These are phyloP conservation scores for Sherardia arvensis DNA, from an alignment of 257 asterid genomes.

Conservation along the genomic window DNA sequence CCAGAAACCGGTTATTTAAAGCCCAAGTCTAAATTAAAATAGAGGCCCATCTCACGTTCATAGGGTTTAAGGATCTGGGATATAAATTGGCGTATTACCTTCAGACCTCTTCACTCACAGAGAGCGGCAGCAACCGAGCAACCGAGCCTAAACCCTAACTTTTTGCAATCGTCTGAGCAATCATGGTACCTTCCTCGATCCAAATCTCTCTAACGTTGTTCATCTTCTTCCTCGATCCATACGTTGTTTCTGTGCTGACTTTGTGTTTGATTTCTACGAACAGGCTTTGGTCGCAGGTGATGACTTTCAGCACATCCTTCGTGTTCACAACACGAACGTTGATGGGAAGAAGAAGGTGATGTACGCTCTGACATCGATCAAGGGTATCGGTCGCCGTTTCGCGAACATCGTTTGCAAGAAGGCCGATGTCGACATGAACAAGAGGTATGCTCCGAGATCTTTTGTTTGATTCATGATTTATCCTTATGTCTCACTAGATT, in stretches of 20 bases:
- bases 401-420: slow-evolving; percentile 85
- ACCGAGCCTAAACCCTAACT: background rate
- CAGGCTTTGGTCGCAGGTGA: slow-evolving; percentile 81
- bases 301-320: slow-evolving; percentile 93
- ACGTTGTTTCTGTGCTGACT: background rate
- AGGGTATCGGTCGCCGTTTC: slow-evolving; percentile 97
- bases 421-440: slow-evolving; percentile 92
- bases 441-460: no score
- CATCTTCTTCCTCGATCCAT: background rate
- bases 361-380: slow-evolving; percentile 92
- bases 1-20: background rate
- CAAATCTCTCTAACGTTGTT: background rate
- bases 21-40: background rate
- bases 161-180: no score
- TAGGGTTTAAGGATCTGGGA: no score
- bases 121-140: slow-evolving; percentile 1
- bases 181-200: background rate
- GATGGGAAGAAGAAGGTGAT: slow-evolving; percentile 94
- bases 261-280: background rate
- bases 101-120: background rate
- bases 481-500: no score
- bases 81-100: no score
- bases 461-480: no score
- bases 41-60: background rate
- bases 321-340: slow-evolving; percentile 87